Base-by-base conservation (phyloP, 352 stramenopile species). In the Bremia lactucae region DNA sequence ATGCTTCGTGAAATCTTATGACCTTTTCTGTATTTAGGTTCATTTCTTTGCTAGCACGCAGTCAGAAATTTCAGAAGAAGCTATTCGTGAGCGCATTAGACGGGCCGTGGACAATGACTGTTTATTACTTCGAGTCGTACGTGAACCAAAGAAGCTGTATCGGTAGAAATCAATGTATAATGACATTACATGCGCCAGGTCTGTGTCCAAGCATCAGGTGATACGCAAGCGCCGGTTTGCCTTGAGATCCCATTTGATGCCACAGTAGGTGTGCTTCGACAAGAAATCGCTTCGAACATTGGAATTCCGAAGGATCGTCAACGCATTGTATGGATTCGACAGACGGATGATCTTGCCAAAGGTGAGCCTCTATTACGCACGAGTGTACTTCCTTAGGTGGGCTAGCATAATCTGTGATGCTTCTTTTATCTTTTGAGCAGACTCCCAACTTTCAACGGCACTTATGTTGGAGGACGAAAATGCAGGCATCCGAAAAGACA, bases 261-360 rank as follows among this genome's bases (percentile, higher is more conserved):
- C 22, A 90, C 62, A 21, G 66, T 93, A 20, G 75, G 53, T 6
- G 48, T 78, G 14, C 64, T 93, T 21, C 67, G 74, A 4, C 80
- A 83, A 33, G 73, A 87, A 42, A 93, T 93, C n/a, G 59, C 79
- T 28, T 61, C 52, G 11, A 78, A 79, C 39, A 84, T 91, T 49
- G 81, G 81, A 20, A 88, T 94, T 21, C 81, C 81, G 10, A 72
- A 86, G 41, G 42, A 51, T 40, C 72, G 70, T n/a, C 81, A 94
- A 43, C 79, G 72, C n/a, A 88, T 94, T 42, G 78, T 94, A 21
- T 94, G 81, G 81, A 89, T 94, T 58, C 76, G 77, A 10, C 77
- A 89, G 44, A 90, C 68, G 31, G 76, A 94, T 26, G 66, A 90
- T 42, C 77, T 88, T 36, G 75, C 82, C 14, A 87, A 82, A 50